Percentiles rank a stretch among this genome's conserved stretches.
phyloP scores from a whole-genome alignment of 2,329 filamentous ascomycete species.

The Cryphonectria nitschkei region DNA sequence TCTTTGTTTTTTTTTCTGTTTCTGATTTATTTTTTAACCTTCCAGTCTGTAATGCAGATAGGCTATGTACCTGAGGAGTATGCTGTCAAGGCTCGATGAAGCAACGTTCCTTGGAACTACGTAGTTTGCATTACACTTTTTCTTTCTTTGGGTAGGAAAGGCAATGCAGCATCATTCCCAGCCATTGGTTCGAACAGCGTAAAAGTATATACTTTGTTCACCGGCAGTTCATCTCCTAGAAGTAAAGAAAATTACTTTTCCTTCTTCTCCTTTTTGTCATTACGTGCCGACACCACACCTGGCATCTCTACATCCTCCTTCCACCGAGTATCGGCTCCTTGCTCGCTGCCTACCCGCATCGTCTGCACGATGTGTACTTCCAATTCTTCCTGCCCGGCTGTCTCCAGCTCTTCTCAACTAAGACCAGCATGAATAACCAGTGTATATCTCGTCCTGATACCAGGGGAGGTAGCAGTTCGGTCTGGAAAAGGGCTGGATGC shows the following conservation, averaged over 20 bases:
- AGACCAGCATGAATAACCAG: neutral
- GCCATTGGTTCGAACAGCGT: neutral
- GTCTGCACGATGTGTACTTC: neutral
- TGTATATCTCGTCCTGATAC: neutral
- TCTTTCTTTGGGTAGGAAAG: no score
- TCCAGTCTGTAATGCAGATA: neutral
- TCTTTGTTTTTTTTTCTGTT: no score
- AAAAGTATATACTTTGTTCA: neutral
- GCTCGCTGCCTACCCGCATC: neutral
- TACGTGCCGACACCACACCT: neutral
- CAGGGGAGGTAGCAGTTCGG: neutral
- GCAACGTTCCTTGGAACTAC: neutral
- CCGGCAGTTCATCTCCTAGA: neutral
- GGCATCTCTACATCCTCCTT: neutral
- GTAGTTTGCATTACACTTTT: neutral
- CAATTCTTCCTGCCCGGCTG: neutral
- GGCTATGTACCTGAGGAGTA: neutral
- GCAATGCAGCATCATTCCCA: neutral
- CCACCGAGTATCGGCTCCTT: neutral
- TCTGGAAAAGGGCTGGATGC: neutral
- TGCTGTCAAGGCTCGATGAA: neutral
- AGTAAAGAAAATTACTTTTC: neutral
- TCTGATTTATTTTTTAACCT: neutral
- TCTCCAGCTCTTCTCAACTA: neutral
- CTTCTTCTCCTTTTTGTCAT: neutral